phyloP scores from a whole-genome alignment of 139 green algal genomes.

The Spirogloea muscicola region DNA sequence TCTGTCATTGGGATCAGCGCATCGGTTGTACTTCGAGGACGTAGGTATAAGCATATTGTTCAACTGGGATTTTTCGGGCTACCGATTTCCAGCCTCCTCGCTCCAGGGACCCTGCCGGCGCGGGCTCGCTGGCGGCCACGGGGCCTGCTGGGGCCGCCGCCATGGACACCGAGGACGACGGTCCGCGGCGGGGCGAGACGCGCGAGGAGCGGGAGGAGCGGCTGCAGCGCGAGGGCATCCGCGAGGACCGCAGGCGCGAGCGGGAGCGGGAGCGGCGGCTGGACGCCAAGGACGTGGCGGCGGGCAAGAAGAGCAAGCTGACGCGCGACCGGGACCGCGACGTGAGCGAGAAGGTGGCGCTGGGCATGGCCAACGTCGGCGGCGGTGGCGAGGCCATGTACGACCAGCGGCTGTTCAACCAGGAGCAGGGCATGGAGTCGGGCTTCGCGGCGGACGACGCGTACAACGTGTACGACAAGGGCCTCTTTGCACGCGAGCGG shows the following conservation, averaged over 20 bases:
- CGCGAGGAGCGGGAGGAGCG: slow-evolving; percentile 74
- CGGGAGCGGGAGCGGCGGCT: slow-evolving; percentile 83
- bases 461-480: slow-evolving; percentile 96
- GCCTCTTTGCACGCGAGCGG: slow-evolving; percentile 74
- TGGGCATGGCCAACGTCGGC: slow-evolving; percentile 62
- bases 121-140: too few relatives aligned
- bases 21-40: too few relatives aligned
- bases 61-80: too few relatives aligned
- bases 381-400: slow-evolving; percentile 84
- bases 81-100: too few relatives aligned
- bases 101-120: too few relatives aligned
- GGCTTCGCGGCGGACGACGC: slow-evolving; percentile 82
- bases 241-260: slow-evolving; percentile 73
- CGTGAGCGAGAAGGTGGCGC: slow-evolving; percentile 83
- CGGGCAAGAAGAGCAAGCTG: slow-evolving; percentile 85
- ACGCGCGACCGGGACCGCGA: slow-evolving; percentile 91
- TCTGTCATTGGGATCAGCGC: too few relatives aligned
- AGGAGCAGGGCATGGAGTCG: slow-evolving; percentile 76
- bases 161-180: background rate
- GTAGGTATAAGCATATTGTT: too few relatives aligned
- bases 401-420: slow-evolving; percentile 97
- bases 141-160: background rate
- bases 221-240: slow-evolving; percentile 71
- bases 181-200: slow-evolving; percentile 26
- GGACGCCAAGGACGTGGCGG: slow-evolving; percentile 60